Percentiles rank a stretch among this genome's conserved stretches.
Evolutionary conservation across 1,284 basidiomycete genomes (phyloP).

Genomic region (Sporisorium sorghi): DNA sequence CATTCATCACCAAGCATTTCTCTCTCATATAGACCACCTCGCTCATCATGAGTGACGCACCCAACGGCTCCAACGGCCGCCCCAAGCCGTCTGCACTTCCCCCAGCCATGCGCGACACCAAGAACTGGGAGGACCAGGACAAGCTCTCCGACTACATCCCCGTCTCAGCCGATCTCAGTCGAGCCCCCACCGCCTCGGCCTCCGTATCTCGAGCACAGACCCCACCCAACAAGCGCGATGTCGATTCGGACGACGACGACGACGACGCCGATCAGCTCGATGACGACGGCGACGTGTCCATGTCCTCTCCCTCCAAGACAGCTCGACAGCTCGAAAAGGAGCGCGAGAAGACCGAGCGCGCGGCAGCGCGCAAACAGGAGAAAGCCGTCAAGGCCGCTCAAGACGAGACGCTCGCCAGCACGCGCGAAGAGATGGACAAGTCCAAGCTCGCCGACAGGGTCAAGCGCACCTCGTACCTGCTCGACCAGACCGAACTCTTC

Average conservation of each 20-base stretch:
- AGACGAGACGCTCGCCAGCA: slow-evolving; percentile 55
- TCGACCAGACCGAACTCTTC: slow-evolving; percentile 69
- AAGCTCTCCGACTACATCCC: slow-evolving; percentile 63
- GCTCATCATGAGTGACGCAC: slow-evolving; percentile 27
- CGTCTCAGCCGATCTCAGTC: slow-evolving; percentile 50
- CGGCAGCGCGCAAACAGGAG: slow-evolving; percentile 51
- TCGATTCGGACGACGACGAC: slow-evolving; percentile 23
- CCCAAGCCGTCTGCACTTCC: slow-evolving; percentile 42
- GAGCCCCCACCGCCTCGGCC: slow-evolving; percentile 52
- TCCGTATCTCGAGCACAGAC: slow-evolving; percentile 47
- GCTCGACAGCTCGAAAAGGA: slow-evolving; percentile 60
- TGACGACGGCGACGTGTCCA: slow-evolving; percentile 35
- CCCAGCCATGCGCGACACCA: slow-evolving; percentile 40
- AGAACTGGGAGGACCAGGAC: slow-evolving; percentile 60
- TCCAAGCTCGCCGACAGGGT: slow-evolving; percentile 66
- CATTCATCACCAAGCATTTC: not conserved
- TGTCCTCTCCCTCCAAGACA: slow-evolving; percentile 55
- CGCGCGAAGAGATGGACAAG: slow-evolving; percentile 59
- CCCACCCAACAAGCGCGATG: slow-evolving; percentile 32
- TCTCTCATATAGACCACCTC: not conserved
- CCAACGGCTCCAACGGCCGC: slow-evolving; percentile 43
- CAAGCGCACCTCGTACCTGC: slow-evolving; percentile 67
- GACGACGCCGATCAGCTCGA: slow-evolving; percentile 38
- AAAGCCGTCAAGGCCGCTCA: slow-evolving; percentile 54
- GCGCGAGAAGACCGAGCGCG: slow-evolving; percentile 51